Base-by-base conservation (phyloP, 1,139 yeast genomes). In the Starmera stellimalicola region DNA sequence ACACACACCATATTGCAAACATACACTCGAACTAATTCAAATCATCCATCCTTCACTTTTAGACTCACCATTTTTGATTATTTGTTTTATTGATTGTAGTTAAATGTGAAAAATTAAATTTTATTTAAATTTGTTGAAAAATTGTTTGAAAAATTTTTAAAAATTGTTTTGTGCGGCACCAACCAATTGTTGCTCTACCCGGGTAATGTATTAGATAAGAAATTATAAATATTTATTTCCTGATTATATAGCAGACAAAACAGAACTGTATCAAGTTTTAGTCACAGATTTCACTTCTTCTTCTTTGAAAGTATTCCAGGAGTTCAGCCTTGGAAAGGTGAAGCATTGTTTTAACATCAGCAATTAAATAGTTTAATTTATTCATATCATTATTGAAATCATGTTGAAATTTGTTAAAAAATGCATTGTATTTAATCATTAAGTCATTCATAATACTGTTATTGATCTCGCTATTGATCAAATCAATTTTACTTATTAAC, bases 381-480 rank as follows among this genome's bases (percentile, higher is more conserved):
- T 53, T 51, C 9, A 59, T 55, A 37, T 60, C 65, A 25, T 40
- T 46, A 27, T 55, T 52, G 36, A 60, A 60, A 18, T 48, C 52
- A 2, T 25, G 34, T 35, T 55, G 59, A 23, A 60, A 39, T 3
- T 56, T 54, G 9, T 43, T 40, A 33, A 60, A 55, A 23, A 57
- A 27, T 0, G 30, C 38, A 30, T 56, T 55, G 35, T 60, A 60
- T 37, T 58, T 59, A 14, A 39, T 42, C 0, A 62, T 50, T 28
- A 60, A 37, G 23, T 59, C 61, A 18, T 36, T 38, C 37, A 56
- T 42, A 3, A 60, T 47, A 30, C 51, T 56, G 26, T 50, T 47
- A 33, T 58, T 59, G 36, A 60, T 40, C 36, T 58, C 63, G 8
- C 50, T 47, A 34, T 59, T 59, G 30, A 60, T 56, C 7, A 60